phyloP scores from a whole-genome alignment of 805 yeast species.

The Kockiozyma suomiensis region DNA sequence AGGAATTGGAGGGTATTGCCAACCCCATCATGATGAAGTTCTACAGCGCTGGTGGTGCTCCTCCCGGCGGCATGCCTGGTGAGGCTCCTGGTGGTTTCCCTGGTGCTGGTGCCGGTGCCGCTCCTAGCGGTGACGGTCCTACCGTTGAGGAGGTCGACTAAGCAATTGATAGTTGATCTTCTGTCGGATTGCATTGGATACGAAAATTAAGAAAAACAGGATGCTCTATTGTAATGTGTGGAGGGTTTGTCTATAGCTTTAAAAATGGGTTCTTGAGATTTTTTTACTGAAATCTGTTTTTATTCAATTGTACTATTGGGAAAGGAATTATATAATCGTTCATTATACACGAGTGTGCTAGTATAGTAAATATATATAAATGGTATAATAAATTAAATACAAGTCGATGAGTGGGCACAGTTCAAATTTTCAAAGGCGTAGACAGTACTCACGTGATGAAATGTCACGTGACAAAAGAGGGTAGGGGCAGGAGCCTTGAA shows the following conservation, averaged over 20 bases:
- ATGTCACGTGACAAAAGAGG: too few species aligned
- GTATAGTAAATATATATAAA: neutral
- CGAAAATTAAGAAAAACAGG: neutral
- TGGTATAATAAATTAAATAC: neutral
- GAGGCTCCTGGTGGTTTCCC: constrained; percentile 69
- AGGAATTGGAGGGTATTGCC: constrained; percentile 92
- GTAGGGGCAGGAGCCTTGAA: too few species aligned
- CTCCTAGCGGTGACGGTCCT: constrained; percentile 68
- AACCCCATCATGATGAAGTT: constrained; percentile 97
- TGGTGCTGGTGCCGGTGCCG: constrained; percentile 49
- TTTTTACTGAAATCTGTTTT: neutral
- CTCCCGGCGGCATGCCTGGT: constrained; percentile 60
- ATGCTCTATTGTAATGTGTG: neutral
- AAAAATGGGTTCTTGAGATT: neutral
- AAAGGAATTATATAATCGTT: constrained; percentile 1
- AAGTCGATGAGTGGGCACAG: too few species aligned
- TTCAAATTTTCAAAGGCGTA: too few species aligned
- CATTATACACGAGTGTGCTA: neutral
- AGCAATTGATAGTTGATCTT: constrained; percentile 32
- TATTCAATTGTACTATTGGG: constrained; percentile 8
- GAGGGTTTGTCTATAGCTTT: constrained; percentile 1
- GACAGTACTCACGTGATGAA: too few species aligned
- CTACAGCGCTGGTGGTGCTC: constrained; percentile 82
- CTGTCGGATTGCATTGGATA: neutral
- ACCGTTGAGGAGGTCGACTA: constrained; percentile 82